Base-by-base conservation (phyloP, 371 early-diverging fungal genomes). In the Chytridium lagenaria region DNA sequence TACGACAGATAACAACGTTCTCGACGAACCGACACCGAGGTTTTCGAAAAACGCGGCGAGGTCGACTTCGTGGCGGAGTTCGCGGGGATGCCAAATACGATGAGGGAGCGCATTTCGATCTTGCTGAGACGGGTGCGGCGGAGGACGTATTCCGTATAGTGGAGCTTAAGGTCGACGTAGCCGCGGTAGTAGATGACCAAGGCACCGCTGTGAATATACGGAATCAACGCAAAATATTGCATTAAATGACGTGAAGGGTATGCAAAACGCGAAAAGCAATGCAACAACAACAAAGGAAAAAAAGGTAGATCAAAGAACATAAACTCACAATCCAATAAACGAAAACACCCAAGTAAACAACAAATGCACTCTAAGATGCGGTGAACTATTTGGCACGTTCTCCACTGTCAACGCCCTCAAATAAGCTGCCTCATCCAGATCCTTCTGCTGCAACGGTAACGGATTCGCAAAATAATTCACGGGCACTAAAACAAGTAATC, bases 1-100 rank as follows among this genome's bases (percentile, higher is more conserved):
- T 82, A 12, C 85, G 68, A 65, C 83, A 83, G 23, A 85, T 67
- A 2, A 85, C 85, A 19, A 82, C 85, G 59, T 78, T 80, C 59
- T 85, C 85, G 50, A 85, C 85, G 16, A 61, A 3, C 85, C 85
- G 66, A 85, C 63, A 26, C 81, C 82, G 0, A 85, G 77, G 38
- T 57, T 65, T 30, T 85, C 80, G 65, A 82, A 83, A 59, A 75
- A 85, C 0, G 77, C 40, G 0, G 83, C 81, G n/a, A 83, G 69
- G 70, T 83, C 82, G 39, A 83, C 78, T 66, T 85, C 85, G 68
- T 80, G 71, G 44, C 81, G 78, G 39, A 85, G 71, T 38, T 83
- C 83, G 31, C 67, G 59, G 19, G 85, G 61, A 85, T 77, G 5
- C 84, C 81, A 72, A 76, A 82, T 2, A 85, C 81, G 50, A 85